Base-by-base conservation (phyloP, 2,329 filamentous ascomycete species). In the Pseudogymnoascus verrucosus region DNA sequence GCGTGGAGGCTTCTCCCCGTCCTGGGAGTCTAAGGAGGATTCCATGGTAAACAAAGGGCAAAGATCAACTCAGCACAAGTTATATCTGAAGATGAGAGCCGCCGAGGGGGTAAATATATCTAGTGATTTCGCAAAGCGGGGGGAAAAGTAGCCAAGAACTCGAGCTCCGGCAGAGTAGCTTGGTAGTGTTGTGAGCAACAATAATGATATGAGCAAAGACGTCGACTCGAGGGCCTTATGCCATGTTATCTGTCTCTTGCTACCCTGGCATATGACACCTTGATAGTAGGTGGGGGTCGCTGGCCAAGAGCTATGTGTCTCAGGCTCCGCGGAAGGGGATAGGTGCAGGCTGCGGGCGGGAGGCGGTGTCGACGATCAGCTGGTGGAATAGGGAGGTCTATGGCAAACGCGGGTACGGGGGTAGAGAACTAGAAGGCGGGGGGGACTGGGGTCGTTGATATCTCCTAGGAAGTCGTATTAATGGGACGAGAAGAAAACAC, bases 311-410 rank as follows among this genome's bases (percentile, higher is more conserved):
- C 51, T 57, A 57, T 19, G 11, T 57, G 51, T 34, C 51, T 57
- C 5, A 57, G n/a, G 28, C 2, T 34, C 28, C 51, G 16, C 28
- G 28, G 51, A 57, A 57, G 6, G 51, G 51, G 28, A 34, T 34
- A 57, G 28, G 51, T 34, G 26, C 51, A 21, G 51, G n/a, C 28
- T 21, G n/a, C 26, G 16, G 26, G 10, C 7, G 8, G 26, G 47
- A 57, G 47, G 47, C 47, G 47, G 47, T 57, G 47, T 31, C 47
- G 47, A 57, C n/a, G 47, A 57, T 57, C 47, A 57, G 47, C 26
- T 57, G 26, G 19, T 57, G 26, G n/a, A 34, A 57, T 31, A 34
- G 47, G 47, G 47, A 57, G 26, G 47, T 57, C 7, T 57, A 57
- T 5, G 10, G 51, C 4, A 34, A 57, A 34, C 6, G 28, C 28